Base-by-base conservation (phyloP, 169 alveolate genomes). In the Plasmodium ovale region DNA sequence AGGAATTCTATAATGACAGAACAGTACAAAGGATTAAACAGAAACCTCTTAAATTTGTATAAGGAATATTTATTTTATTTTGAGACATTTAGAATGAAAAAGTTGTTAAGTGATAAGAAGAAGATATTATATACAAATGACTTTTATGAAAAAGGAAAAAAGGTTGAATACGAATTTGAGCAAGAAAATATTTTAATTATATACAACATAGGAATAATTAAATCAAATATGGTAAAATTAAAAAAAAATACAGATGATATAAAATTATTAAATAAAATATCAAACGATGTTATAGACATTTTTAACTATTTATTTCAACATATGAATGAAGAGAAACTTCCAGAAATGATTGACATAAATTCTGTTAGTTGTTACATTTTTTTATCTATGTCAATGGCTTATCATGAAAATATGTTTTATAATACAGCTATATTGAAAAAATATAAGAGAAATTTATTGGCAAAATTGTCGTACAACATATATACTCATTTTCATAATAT, bases 341-440 rank as follows among this genome's bases (percentile, higher is more conserved):
- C 25, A 3, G 64, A 82, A 4, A 10, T 82, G 21, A 53, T 64
- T 6, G 90, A 82, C 21, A 82, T 82, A 9, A 82, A 82, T 70
- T 82, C 85, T 27, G 27, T 68, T 16, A 82, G 72, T 19, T 49
- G 72, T 49, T 82, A 51, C 58, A 31, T 82, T 7, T 82, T 82
- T 59, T 82, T 82, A 42, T 82, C 85, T 67, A 31, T 82, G n/a
- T 16, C 85, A 21, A 23, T 54, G 44, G 90, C 85, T 35, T 65
- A 82, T 67, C 90, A 82, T 54, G 90, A 82, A 67, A 82, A 82
- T 82, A 64, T 82, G 82, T 82, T 82, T 82, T 82, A 82, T 49
- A 82, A 82, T 9, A 82, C 90, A 21, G 90, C 90, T 7, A 42
- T 82, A 47, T 56, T 39, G 31, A 82, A 82, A 59, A 82, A 82